These are phyloP conservation scores for Gleditsia sinensis DNA, from an alignment of 306 rosid species.

Conservation along the genomic window DNA sequence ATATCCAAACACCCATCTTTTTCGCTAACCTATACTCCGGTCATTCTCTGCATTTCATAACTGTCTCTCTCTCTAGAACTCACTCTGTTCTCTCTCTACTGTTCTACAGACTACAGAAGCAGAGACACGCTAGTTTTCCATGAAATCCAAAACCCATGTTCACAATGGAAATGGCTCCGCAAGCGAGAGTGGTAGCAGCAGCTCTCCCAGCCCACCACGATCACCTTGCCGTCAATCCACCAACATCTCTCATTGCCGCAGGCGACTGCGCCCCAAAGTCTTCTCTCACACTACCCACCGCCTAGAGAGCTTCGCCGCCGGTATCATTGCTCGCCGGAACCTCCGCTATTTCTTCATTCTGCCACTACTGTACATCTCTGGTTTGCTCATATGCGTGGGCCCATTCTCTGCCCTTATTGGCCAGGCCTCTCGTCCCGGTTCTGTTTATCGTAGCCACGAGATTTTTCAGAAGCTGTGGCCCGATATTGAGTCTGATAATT, in stretches of 20 bases:
- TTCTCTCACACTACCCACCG: conserved; percentile 35
- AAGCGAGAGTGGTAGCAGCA: conserved; percentile 58
- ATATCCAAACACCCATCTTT: conserved; percentile 5
- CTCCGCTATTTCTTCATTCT: conserved; percentile 73
- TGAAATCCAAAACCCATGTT: conserved; percentile 63
- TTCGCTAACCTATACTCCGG: background rate
- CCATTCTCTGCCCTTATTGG: conserved; percentile 75
- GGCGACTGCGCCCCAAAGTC: conserved; percentile 59
- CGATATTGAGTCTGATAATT: conserved; percentile 68
- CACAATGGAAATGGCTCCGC: conserved; percentile 49
- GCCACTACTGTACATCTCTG: conserved; percentile 77
- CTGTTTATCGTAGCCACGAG: conserved; percentile 74
- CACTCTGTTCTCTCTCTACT: conserved; percentile 3
- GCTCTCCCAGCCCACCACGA: conserved; percentile 87
- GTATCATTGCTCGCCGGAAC: conserved; percentile 60
- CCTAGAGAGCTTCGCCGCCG: conserved; percentile 50
- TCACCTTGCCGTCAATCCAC: conserved; percentile 68
- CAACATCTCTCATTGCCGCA: conserved; percentile 49
- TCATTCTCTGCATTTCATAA: background rate
- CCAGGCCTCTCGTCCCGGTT: conserved; percentile 76
- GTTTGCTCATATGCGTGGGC: conserved; percentile 83
- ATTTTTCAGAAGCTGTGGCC: conserved; percentile 63
- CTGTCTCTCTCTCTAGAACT: conserved; percentile 3
- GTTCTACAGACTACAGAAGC: background rate
- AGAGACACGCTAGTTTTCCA: conserved; percentile 22